Percentiles rank a stretch among this genome's conserved stretches.
phyloP scores from a whole-genome alignment of 345 rosid genomes.

The Gossypium thurberi region DNA sequence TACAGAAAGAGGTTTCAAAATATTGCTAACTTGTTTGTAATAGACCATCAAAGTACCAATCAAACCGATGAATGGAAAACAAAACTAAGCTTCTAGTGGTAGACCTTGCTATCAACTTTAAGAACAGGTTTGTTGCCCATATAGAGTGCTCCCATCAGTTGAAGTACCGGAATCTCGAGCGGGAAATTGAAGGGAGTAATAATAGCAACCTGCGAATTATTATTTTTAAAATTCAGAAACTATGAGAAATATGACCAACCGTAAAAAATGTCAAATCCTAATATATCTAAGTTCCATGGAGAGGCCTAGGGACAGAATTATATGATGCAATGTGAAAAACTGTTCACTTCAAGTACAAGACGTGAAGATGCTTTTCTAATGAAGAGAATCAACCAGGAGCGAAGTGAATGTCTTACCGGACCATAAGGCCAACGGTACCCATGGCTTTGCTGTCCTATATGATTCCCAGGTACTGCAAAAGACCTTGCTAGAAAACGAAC shows the following conservation, averaged over 20 bases:
- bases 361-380: background rate
- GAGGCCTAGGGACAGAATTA: background rate
- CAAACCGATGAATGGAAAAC: background rate
- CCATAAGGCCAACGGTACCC: constrained; percentile 99
- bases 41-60: background rate
- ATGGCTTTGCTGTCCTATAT: constrained; percentile 93
- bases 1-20: constrained; percentile 17
- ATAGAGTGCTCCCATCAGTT: constrained; percentile 96
- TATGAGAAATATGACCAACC: background rate
- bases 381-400: background rate
- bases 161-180: constrained; percentile 92
- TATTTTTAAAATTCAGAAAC: background rate
- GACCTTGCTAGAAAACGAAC: constrained; percentile 94
- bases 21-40: constrained; percentile 4
- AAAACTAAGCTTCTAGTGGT: background rate
- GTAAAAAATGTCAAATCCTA: background rate
- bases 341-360: background rate
- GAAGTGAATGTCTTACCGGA: constrained; percentile 55
- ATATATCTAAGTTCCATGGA: background rate
- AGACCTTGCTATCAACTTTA: constrained; percentile 96
- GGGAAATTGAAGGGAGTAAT: constrained; percentile 97
- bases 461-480: constrained; percentile 90
- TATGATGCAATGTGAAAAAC: background rate
- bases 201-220: constrained; percentile 65
- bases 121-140: constrained; percentile 95